These are phyloP conservation scores for Micractinium sp. DNA, from an alignment of 139 green algal genomes.

Conservation along the genomic window DNA sequence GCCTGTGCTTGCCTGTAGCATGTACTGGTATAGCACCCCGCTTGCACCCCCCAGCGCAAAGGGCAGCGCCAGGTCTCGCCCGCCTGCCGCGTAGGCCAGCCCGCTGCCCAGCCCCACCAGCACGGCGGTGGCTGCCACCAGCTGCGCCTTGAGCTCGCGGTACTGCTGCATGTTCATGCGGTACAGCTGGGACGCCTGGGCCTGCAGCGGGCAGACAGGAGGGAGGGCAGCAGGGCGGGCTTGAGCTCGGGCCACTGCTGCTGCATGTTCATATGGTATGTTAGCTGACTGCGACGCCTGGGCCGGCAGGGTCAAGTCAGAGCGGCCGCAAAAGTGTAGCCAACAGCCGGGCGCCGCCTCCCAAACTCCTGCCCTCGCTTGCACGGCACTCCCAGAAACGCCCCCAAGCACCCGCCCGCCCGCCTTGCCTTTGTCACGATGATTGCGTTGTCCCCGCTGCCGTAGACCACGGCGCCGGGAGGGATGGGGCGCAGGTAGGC, in stretches of 20 bases:
- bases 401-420: background rate
- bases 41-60: constrained; percentile 73
- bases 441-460: constrained; percentile 62
- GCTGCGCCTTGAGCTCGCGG: constrained; percentile 65
- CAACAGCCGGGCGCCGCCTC: no score
- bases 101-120: constrained; percentile 63
- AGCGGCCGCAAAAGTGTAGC: no score
- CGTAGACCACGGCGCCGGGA: constrained; percentile 71
- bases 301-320: no score
- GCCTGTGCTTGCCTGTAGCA: constrained; percentile 62
- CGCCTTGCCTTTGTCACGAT: constrained; percentile 62
- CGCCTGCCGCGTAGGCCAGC: constrained; percentile 46
- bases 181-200: constrained; percentile 65
- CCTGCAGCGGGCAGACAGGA: constrained; percentile 35
- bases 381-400: no score
- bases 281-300: no score
- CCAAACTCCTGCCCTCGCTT: background rate
- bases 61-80: constrained; percentile 61
- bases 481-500: constrained; percentile 73
- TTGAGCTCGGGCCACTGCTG: no score
- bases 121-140: constrained; percentile 66
- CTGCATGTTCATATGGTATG: no score
- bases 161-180: constrained; percentile 71
- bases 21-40: constrained; percentile 74
- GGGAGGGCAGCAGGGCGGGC: no score